Conservation (phyloP, 768 basidiomycete genomes). For the Pleurotus tuber-regium region DNA sequence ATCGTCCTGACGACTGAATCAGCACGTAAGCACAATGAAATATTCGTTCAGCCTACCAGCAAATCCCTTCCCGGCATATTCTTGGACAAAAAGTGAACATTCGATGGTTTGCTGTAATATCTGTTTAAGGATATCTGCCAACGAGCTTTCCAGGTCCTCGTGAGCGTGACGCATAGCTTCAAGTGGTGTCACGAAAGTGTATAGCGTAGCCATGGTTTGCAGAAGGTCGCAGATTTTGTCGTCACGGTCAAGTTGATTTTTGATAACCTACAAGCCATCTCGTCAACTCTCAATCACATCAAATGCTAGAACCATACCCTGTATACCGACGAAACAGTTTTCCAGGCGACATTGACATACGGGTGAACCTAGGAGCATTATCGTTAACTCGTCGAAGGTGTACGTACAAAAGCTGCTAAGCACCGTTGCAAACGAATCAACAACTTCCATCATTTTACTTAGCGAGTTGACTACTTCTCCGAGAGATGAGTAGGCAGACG, state of each 20-base stretch:
- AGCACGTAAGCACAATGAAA: neutral
- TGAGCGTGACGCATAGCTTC: constrained; percentile 25
- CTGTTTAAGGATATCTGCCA: constrained; percentile 17
- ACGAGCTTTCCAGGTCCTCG: constrained; percentile 18
- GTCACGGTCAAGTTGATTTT: constrained; percentile 25
- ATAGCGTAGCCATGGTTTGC: constrained; percentile 27
- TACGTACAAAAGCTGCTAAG: neutral
- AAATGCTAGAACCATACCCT: neutral
- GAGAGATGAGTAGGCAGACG: neutral
- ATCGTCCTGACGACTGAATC: neutral
- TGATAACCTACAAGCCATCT: constrained; percentile 20
- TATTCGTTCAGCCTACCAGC: constrained; percentile 18
- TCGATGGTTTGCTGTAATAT: constrained; percentile 32
- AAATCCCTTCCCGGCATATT: constrained; percentile 32
- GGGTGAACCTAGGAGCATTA: constrained; percentile 13
- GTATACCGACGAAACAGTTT: constrained; percentile 11
- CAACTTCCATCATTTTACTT: neutral
- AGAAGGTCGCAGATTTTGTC: constrained; percentile 23
- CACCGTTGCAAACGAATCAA: neutral
- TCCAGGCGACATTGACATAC: constrained; percentile 11
- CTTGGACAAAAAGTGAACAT: constrained; percentile 33
- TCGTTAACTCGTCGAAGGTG: too few species aligned
- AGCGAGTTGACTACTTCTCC: neutral
- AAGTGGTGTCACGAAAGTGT: constrained; percentile 28
- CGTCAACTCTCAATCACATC: neutral